Evolutionary conservation across 257 asterid species (phyloP).

Genomic region (Solanum bulbocastanum): DNA sequence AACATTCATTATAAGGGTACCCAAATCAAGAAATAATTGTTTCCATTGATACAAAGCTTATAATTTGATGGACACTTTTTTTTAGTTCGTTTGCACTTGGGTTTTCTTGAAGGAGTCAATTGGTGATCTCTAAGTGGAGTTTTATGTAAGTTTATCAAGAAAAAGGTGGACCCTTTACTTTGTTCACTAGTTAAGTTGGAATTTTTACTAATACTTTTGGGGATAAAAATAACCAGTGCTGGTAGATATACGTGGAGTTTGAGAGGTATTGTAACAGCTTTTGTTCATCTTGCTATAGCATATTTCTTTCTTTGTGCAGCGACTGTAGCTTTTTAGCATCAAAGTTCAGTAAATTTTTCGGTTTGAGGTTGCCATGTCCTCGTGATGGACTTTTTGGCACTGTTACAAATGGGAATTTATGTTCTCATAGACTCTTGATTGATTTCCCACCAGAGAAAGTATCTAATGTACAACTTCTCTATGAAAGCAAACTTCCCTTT

Average conservation of each 20-base stretch:
- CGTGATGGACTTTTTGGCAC: conserved; percentile 41
- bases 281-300: conserved; percentile 76
- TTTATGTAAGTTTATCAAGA: not conserved
- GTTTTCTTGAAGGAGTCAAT: not conserved
- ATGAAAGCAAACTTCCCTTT: conserved; percentile 54
- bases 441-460: conserved; percentile 52
- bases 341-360: conserved; percentile 39
- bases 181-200: not conserved
- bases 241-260: conserved; percentile 52
- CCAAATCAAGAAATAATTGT: not conserved
- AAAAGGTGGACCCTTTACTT: not conserved
- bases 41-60: not conserved
- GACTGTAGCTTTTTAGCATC: conserved; percentile 46
- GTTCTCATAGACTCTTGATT: conserved; percentile 42
- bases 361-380: conserved; percentile 63
- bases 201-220: not conserved
- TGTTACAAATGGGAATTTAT: conserved; percentile 20
- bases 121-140: not conserved
- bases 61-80: not conserved
- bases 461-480: conserved; percentile 40
- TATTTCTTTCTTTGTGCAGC: conserved; percentile 64
- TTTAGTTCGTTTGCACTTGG: not conserved
- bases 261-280: conserved; percentile 58
- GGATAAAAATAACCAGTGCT: not conserved
- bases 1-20: not conserved